These are phyloP conservation scores for Fraxinus platypoda DNA, from an alignment of 305 asterid species.

Conservation along the genomic window DNA sequence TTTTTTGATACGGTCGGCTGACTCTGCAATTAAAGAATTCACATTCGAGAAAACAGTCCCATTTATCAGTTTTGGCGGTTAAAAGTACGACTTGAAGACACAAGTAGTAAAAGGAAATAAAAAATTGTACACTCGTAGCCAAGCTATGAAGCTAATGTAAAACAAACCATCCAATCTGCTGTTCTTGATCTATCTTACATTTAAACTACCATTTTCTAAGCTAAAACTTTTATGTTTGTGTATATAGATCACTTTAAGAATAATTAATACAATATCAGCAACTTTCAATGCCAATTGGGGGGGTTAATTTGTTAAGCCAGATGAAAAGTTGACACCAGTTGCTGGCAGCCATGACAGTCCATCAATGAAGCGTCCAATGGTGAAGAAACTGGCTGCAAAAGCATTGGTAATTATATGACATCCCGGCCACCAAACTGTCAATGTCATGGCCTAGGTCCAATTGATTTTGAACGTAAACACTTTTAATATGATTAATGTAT, in stretches of 20 bases:
- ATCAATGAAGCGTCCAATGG: conserved; percentile 61
- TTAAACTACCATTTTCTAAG: neutral
- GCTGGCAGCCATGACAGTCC: conserved; percentile 87
- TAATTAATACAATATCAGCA: neutral
- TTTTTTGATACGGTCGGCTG: neutral
- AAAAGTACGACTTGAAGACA: neutral
- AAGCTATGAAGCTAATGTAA: neutral
- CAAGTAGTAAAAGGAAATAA: neutral
- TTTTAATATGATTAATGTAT: too few relatives aligned
- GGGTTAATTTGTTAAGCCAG: too few relatives aligned
- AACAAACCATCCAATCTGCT: neutral
- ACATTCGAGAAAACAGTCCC: neutral
- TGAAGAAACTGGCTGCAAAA: conserved; percentile 55
- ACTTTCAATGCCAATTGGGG: neutral
- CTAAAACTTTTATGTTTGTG: neutral
- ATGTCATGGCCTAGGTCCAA: too few relatives aligned
- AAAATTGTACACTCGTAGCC: neutral
- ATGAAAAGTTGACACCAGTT: conserved; percentile 62
- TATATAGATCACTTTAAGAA: neutral
- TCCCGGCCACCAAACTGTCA: conserved; percentile 59
- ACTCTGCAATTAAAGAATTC: neutral
- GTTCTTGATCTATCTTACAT: neutral
- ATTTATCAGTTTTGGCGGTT: neutral
- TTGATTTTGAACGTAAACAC: too few relatives aligned
- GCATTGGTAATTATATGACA: conserved; percentile 60